Evolutionary conservation across 2,329 filamentous ascomycete genomes (phyloP).

Genomic region (Fusarium sp.): DNA sequence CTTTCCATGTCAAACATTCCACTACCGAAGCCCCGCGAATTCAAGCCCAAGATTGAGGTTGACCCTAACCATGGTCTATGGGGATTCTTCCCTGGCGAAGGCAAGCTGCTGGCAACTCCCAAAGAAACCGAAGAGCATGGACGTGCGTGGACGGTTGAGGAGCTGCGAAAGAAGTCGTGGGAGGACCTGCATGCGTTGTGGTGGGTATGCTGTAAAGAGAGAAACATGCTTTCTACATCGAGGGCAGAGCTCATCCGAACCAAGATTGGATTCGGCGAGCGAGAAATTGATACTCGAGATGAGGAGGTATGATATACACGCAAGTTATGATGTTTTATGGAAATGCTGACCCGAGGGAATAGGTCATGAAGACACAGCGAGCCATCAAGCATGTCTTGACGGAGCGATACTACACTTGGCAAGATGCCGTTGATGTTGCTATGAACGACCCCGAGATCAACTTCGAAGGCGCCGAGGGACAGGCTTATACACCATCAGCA

Average conservation of each 20-base stretch:
- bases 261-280: constrained; percentile 78
- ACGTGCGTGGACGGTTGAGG: constrained; percentile 84
- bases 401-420: constrained; percentile 90
- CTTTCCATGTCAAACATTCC: constrained; percentile 78
- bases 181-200: constrained; percentile 92
- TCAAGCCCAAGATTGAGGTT: constrained; percentile 67
- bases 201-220: constrained; percentile 94
- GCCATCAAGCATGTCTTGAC: constrained; percentile 87
- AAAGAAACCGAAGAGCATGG: constrained; percentile 79
- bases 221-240: constrained; percentile 88
- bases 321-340: background rate
- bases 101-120: constrained; percentile 77
- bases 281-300: constrained; percentile 74
- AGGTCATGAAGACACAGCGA: constrained; percentile 84
- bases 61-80: constrained; percentile 88
- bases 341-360: constrained; percentile 32
- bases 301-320: constrained; percentile 68
- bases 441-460: constrained; percentile 75
- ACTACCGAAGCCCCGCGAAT: constrained; percentile 76
- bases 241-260: constrained; percentile 74
- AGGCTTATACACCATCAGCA: constrained; percentile 62
- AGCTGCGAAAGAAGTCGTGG: constrained; percentile 91
- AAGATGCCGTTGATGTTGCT: constrained; percentile 77
- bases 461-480: constrained; percentile 60
- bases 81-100: constrained; percentile 85